Base-by-base conservation (phyloP, 2,329 filamentous ascomycete species). In the Rhinocladiella similis region DNA sequence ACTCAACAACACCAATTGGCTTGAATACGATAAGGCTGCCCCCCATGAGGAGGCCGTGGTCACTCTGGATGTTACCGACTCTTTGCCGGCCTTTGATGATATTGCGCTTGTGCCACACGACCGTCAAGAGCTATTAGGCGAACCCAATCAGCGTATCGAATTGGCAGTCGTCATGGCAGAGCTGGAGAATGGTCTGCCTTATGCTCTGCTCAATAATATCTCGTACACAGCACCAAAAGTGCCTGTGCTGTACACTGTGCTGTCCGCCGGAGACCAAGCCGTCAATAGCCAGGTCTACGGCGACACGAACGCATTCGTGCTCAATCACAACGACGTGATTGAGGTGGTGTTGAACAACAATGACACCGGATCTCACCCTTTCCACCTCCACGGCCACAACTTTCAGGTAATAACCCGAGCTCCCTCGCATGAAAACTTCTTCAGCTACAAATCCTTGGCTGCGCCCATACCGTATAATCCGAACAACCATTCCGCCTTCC, bases 171-270 rank as follows among this genome's bases (percentile, higher is more conserved):
- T 77, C 56, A 89, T 89, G 82, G 79, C 84, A 64, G 85, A 86
- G 57, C 79, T 90, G 9, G 77, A 76, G 18, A 80, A 91, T 57
- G 88, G 88, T 1, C 82, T 82, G 20, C 58, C 51, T 18, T 65
- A 67, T 27, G 85, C 83, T 57, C 85, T 86, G 72, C 35, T 89
- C 53, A 92, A 93, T 76, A 86, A 89, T 70, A 83, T 90, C 61
- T 90, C 88, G 27, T 96, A 92, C 70, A 81, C 82, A 3, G 54
- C 74, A 0, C 90, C 89, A 47, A 89, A 90, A 69, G 90, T 95
- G 0, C 91, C 91, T 0, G 85, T 87, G 0, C 78, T 96, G 0
- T 95, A 91, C 77, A 90, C 88, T 0, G 89, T 81, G 1, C 77
- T 95, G 3, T 84, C 83, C 0, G 73, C 84, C 1, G 84, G 83